phyloP scores from a whole-genome alignment of 2,329 filamentous ascomycete genomes.

The Venturia carpophila region DNA sequence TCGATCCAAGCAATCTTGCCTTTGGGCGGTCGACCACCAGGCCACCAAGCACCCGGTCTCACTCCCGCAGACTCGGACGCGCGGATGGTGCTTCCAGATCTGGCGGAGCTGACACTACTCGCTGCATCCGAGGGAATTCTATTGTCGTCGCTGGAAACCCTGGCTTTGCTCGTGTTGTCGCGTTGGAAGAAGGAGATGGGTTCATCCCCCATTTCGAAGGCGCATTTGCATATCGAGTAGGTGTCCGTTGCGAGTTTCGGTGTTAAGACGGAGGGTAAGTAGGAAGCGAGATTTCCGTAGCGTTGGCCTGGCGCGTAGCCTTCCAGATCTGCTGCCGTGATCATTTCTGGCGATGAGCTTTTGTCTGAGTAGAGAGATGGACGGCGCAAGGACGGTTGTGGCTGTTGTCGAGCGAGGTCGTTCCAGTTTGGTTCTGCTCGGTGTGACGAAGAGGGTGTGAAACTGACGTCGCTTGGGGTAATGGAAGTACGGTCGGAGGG shows the following conservation, averaged over 20 bases:
- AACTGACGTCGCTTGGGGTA: conserved; percentile 7
- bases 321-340: conserved; percentile 23
- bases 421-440: background rate
- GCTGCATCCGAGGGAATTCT: background rate
- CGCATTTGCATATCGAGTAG: conserved; percentile 73
- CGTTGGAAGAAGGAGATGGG: conserved; percentile 29
- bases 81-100: conserved; percentile 7
- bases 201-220: conserved; percentile 80
- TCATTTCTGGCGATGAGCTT: background rate
- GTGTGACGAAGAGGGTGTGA: background rate
- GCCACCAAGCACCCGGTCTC: conserved; percentile 29
- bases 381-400: background rate
- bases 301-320: conserved; percentile 56
- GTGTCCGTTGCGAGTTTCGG: conserved; percentile 82
- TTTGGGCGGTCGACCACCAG: conserved; percentile 54
- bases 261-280: conserved; percentile 58
- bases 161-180: conserved; percentile 8
- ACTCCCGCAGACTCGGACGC: conserved; percentile 34
- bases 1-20: conserved; percentile 79
- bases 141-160: background rate
- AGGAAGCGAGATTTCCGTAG: conserved; percentile 75
- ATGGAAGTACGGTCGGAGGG: conserved; percentile 13
- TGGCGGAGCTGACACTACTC: background rate
- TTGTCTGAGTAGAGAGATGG: background rate
- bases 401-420: conserved; percentile 8